Evolutionary conservation across 805 yeast species (phyloP), one percentile per base, ranked within the genome.

Genomic region (Zygosaccharomyces siamensis): DNA sequence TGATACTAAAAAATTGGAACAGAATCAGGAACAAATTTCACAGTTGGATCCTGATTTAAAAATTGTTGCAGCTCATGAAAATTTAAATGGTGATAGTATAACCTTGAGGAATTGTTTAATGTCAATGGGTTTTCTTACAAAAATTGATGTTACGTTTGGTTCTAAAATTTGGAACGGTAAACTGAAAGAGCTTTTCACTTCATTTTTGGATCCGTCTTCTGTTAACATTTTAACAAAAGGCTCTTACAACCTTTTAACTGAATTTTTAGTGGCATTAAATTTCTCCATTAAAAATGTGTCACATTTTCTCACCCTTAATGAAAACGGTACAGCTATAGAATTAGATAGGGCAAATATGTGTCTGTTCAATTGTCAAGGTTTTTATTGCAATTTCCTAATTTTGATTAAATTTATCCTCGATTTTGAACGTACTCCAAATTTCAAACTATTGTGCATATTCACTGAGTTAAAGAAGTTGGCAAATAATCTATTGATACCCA

Each of bases 401-500:
- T 50, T 66, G 14, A 52, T 66, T 3, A 64, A 66, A 48, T 66
- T 64, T 39, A 51, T 66, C 3, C 44, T 60, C 26, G 68, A 66
- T 51, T 66, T 64, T 44, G 69, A 66, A 44, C 46, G 48, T n/a
- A 63, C 64, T 12, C 69, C 68, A 10, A 66, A 66, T 47, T 66
- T 66, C 39, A 66, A 66, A 43, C 43, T 66, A 24, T 51, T 66
- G 14, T 60, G 64, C 43, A 61, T 66, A 10, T 66, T 59, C 39
- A 57, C 60, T 7, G 67, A 66, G 46, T 46, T 66, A 39, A 61
- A 61, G 24, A 63, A 62, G 43, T 43, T 65, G 44, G 63, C 66
- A 2, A 54, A 58, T 38, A 55, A 54, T 18, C 41, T 62, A 8
- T 47, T 63, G 20, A 57, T 63, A 12, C 67, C 68, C 5, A 55